These are phyloP conservation scores for Eleusine coracana DNA, from an alignment of 176 grass and related monocot genomes.

Conservation along the genomic window DNA sequence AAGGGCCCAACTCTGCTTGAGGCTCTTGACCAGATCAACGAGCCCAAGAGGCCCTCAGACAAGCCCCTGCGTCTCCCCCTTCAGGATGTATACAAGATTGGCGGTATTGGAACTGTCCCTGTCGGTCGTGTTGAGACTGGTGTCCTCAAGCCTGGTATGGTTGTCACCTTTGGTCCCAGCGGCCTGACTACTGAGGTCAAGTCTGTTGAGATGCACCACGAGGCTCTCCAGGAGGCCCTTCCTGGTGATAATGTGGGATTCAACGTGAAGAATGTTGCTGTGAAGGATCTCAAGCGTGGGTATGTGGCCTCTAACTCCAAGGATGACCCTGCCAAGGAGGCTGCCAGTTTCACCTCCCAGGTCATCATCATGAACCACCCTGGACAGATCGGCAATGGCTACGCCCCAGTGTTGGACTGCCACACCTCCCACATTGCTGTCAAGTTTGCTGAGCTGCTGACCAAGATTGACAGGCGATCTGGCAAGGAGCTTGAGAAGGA, in stretches of 20 bases:
- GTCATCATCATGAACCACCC: constrained; percentile 99
- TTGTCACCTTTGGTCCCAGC: constrained; percentile 77
- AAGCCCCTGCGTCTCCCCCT: constrained; percentile 94
- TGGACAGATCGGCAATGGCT: constrained; percentile 87
- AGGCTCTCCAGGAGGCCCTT: constrained; percentile 73
- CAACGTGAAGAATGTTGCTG: constrained; percentile 88
- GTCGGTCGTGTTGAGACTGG: constrained; percentile 85
- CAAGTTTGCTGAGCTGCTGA: constrained; percentile 83
- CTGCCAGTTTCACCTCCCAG: constrained; percentile 80
- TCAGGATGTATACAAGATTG: constrained; percentile 99
- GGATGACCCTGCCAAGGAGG: constrained; percentile 94
- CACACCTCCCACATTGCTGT: constrained; percentile 95
- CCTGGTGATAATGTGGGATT: constrained; percentile 85
- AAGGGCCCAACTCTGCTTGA: constrained; percentile 40
- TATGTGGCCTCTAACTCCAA: constrained; percentile 88
- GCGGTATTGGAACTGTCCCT: constrained; percentile 86
- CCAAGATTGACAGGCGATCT: constrained; percentile 88
- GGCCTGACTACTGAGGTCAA: constrained; percentile 89
- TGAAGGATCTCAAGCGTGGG: constrained; percentile 89
- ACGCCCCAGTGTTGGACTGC: constrained; percentile 84
- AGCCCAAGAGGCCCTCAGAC: constrained; percentile 90
- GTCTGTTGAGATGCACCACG: constrained; percentile 97
- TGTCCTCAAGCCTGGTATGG: constrained; percentile 79
- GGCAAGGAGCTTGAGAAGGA: constrained; percentile 94
- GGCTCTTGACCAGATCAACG: constrained; percentile 76